Evolutionary conservation across 768 basidiomycete species (phyloP).

Genomic region (Porphyrellus cyaneotinctus): DNA sequence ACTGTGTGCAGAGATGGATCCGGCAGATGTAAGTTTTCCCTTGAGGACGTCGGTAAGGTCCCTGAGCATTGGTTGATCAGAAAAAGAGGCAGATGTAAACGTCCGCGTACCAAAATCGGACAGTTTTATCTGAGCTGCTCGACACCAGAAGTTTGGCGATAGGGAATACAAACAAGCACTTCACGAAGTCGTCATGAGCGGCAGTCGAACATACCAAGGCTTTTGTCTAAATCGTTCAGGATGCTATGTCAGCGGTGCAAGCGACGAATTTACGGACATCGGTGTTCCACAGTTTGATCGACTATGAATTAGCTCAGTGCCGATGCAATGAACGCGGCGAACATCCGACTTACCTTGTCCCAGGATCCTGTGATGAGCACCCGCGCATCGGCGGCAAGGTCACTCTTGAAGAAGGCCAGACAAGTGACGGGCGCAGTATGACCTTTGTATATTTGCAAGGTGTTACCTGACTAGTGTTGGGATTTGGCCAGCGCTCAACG

Average conservation of each 20-base stretch:
- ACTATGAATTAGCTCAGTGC: constrained; percentile 41
- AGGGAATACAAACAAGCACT: constrained; percentile 71
- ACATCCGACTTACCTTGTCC: constrained; percentile 61
- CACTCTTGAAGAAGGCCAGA: constrained; percentile 60
- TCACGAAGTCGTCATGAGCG: constrained; percentile 90
- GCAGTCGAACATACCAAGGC: constrained; percentile 62
- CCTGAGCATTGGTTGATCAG: constrained; percentile 39
- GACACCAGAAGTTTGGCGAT: constrained; percentile 68
- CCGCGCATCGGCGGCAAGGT: constrained; percentile 36
- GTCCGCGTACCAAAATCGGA: constrained; percentile 74
- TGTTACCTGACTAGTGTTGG: constrained; percentile 68
- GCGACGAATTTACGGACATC: constrained; percentile 41
- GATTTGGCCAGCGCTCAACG: constrained; percentile 6
- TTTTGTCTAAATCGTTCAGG: constrained; percentile 52
- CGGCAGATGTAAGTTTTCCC: constrained; percentile 45
- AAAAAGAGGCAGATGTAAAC: neutral
- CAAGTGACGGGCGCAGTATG: constrained; percentile 89
- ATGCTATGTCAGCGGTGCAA: neutral
- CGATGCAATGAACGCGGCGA: neutral
- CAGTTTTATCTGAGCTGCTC: constrained; percentile 83
- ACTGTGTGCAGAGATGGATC: constrained; percentile 78
- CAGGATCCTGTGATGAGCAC: constrained; percentile 88
- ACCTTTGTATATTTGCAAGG: constrained; percentile 69
- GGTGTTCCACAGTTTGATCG: constrained; percentile 84
- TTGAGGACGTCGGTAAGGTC: constrained; percentile 50